A percentile compares a stretch with the other conserved stretches of the same genome.
Evolutionary conservation across 257 asterid genomes (phyloP).

Genomic region (Solanum clarkiae): DNA sequence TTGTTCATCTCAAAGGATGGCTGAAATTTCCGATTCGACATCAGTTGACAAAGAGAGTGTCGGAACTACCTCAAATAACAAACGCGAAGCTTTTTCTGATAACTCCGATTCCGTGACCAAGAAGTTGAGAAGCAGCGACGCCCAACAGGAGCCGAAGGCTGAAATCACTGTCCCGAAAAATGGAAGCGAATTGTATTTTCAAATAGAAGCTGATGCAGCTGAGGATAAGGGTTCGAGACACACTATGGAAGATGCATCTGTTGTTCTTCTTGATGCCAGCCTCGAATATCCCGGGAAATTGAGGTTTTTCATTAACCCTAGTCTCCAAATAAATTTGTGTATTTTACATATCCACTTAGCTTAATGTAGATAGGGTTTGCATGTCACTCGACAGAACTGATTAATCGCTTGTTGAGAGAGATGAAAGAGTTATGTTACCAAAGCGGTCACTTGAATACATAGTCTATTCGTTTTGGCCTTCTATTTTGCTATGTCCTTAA

Average conservation of each 20-base stretch:
- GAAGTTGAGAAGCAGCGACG: slow-evolving; percentile 21
- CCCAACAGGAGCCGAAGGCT: background rate
- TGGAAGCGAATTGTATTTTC: background rate
- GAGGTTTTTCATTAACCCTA: slow-evolving; percentile 24
- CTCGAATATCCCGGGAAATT: slow-evolving; percentile 35
- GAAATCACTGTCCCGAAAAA: background rate
- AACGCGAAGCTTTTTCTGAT: slow-evolving; percentile 20
- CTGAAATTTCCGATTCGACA: background rate
- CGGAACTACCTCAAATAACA: background rate
- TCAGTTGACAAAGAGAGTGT: background rate
- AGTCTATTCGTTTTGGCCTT: background rate
- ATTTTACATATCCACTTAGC: background rate
- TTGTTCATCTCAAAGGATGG: background rate
- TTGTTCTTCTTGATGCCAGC: slow-evolving; percentile 51
- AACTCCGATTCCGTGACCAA: slow-evolving; percentile 9
- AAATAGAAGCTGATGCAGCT: slow-evolving; percentile 69
- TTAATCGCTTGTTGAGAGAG: background rate
- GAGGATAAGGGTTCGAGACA: slow-evolving; percentile 82
- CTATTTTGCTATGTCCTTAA: background rate
- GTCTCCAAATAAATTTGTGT: background rate
- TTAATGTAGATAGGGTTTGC: background rate
- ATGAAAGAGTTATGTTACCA: background rate
- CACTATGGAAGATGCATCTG: slow-evolving; percentile 81
- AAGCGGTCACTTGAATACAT: background rate
- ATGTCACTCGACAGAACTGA: background rate